Base-by-base conservation (phyloP, 208 protist species). In the Balamuthia mandrillaris region DNA sequence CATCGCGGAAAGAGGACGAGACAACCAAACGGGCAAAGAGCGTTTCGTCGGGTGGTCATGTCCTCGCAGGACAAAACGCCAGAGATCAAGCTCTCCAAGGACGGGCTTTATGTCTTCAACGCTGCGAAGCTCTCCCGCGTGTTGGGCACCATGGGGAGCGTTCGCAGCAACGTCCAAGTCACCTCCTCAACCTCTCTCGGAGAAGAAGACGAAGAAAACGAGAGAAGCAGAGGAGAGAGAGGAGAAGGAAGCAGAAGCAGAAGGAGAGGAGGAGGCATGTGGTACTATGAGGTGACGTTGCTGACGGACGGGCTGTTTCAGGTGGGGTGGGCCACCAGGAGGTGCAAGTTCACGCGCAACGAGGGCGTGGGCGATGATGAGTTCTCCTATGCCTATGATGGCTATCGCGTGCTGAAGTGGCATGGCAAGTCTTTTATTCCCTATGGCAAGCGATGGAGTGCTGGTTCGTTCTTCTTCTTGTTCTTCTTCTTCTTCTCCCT, bases 61-160 rank as follows among this genome's bases (percentile, higher is more conserved):
- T n/a, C n/a, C n/a, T n/a, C n/a, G n/a, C n/a, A n/a, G n/a, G 66
- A 77, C 66, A 51, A 54, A 9, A 56, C 66, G 44, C 49, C 33
- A n/a, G 66, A 77, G 24, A 77, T 29, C 41, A 77, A 77, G 44
- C 31, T 77, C 6, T 77, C 66, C 66, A 77, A 54, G 44, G 66
- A 77, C 66, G 66, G 66, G n/a, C 6, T 77, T 39, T 18, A 74
- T 35, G 65, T 74, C 18, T 24, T 9, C 42, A 77, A 77, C 18
- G 49, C 66, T 27, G 66, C 66, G 41, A n/a, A 45, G n/a, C 37
- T 77, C 9, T 41, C 66, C 14, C 54, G 54, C 24, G 16, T 77
- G 66, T 33, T 77, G 66, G 66, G 66, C 66, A 77, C 66, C 24
- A 77, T 77, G 66, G 66, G 66, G 44, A 56, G 44, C 9, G 42